Evolutionary conservation across 805 yeast species (phyloP), one percentile per base, ranked within the genome.

Genomic region (Lipomyces mesembrius): DNA sequence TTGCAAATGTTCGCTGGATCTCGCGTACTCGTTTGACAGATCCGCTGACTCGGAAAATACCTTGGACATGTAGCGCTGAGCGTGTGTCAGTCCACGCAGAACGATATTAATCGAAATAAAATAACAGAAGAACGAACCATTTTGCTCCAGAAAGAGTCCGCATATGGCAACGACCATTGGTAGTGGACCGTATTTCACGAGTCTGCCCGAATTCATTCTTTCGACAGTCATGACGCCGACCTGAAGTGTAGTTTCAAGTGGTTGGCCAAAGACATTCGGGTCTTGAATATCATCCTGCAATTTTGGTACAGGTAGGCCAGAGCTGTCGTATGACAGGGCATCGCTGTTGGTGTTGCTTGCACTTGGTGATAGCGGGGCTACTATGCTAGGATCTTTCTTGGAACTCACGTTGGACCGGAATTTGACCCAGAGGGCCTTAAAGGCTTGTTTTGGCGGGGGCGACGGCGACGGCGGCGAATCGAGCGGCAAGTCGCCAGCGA

Each of bases 121-220:
- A 14, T 29, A 29, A 29, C 32, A 4, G 14, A 8, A 52, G 9
- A 1, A 89, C 96, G 35, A 59, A 67, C 72, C 73, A 70, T 91
- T 86, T 58, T 86, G 85, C 75, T 95, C 94, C 67, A 95, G 79
- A 74, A 79, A 93, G 0, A 90, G 88, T 0, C 98, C 98, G 79
- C 99, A 94, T 72, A 92, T 90, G 17, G 98, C 98, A n/a, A 95
- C 96, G 14, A 95, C 89, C 20, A 92, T 84, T 0, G 99, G 99
- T 22, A 95, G 91, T 62, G 87, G 82, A 27, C 98, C 99, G 76
- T 91, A 95, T 60, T 88, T 87, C 39, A 90, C 85, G 65, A 87
- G 85, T 34, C 87, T 88, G 69, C 86, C 86, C 57, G 73, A 63
- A 11, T 83, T 83, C 69, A 85, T 84, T 56, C 90, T 85, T 49